These are phyloP conservation scores for Hippophae gyantsensis DNA, from an alignment of 306 rosid species.

Conservation along the genomic window DNA sequence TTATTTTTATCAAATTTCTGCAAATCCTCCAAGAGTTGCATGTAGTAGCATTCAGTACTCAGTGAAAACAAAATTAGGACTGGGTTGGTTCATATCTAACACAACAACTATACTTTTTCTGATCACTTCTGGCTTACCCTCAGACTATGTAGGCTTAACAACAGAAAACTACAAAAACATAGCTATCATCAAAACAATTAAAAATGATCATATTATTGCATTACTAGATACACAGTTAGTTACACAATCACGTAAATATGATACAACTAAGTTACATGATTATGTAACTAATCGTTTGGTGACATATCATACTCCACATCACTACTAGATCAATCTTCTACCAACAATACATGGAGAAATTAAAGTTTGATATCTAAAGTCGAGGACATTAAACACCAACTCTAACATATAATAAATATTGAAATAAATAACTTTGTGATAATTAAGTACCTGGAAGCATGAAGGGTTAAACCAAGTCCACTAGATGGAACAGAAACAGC, in stretches of 20 bases:
- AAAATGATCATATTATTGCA: background rate
- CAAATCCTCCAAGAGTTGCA: background rate
- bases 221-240: too few relatives aligned
- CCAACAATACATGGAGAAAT: too few relatives aligned
- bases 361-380: too few relatives aligned
- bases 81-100: slow-evolving; percentile 28
- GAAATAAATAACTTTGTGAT: background rate
- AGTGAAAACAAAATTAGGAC: slow-evolving; percentile 36
- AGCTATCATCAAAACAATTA: slow-evolving; percentile 14
- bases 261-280: slow-evolving; percentile 10
- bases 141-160: slow-evolving; percentile 23
- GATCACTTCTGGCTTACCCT: slow-evolving; percentile 29
- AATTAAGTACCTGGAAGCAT: slow-evolving; percentile 59
- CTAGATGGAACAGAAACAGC: slow-evolving; percentile 79
- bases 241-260: too few relatives aligned
- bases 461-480: slow-evolving; percentile 77
- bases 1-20: background rate
- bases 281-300: background rate
- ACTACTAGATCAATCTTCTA: too few relatives aligned
- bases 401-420: background rate
- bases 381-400: too few relatives aligned
- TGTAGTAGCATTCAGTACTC: slow-evolving; percentile 7
- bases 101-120: slow-evolving; percentile 25
- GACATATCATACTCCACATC: too few relatives aligned
- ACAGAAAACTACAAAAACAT: slow-evolving; percentile 21